Evolutionary conservation across 306 rosid species (phyloP), one percentile per base, ranked within the genome.

Genomic region (Pyrus betulifolia): DNA sequence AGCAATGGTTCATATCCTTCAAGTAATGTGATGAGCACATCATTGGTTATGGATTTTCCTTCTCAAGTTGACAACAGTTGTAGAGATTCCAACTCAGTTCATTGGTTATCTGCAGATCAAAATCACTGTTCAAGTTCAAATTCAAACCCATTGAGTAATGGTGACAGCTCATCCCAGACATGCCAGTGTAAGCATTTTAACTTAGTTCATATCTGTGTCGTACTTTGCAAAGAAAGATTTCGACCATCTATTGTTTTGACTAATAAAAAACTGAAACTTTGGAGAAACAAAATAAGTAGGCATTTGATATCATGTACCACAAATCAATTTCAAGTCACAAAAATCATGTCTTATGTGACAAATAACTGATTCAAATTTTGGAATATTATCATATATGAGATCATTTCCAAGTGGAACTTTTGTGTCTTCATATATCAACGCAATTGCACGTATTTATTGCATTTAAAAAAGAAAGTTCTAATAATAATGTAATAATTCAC

Each of bases 181-280:
- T 77, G 83, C 78, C 69, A 71, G 6, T 74, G 96, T 89, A 89
- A 89, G 88, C 83, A 52, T 30, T 58, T 64, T 13, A 30, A 40
- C 3, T 44, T 6, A 15, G 23, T 55, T 76, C 62, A 54, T 28
- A 54, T 35, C 38, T 57, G 28, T 33, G 13, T 10, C 38, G 13
- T 73, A 33, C 62, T 25, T 11, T 13, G 35, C 66, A 60, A 60
- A 6, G 3, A 25, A 61, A 14, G 15, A 23, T 61, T 25, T 25
- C 66, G 13, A 13, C 6, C 7, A n/a, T 23, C 67, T 42, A 27
- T 38, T 72, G n/a, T n/a, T 21, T 79, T 46, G 40, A 28, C 14
- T 55, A 28, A 52, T 70, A 30, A 52, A 52, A 51, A 55, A 25
- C 40, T 11, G 0, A 40, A 40, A 40, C 11, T 8, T 40, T 8